These are phyloP conservation scores for Epichloe scottii DNA, from an alignment of 2,329 filamentous ascomycete species.

Conservation along the genomic window DNA sequence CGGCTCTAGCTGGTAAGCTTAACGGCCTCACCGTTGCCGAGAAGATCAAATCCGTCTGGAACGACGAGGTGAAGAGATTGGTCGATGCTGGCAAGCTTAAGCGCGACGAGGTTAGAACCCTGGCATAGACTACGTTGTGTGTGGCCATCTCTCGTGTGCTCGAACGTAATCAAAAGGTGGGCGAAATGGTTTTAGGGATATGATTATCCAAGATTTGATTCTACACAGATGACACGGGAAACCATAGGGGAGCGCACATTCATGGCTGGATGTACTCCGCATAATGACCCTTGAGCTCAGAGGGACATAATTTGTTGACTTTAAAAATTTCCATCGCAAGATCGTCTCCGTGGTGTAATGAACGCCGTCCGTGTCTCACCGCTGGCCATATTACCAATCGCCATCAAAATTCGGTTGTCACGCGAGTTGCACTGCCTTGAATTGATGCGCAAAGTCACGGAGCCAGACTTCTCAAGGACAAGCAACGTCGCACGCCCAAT, in stretches of 20 bases:
- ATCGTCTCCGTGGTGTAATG: too few species aligned
- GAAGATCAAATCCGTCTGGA: conserved; percentile 79
- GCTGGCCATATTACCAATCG: too few species aligned
- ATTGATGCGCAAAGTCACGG: too few species aligned
- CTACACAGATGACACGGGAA: neutral
- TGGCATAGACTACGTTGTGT: conserved; percentile 25
- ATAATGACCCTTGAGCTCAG: neutral
- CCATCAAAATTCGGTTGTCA: too few species aligned
- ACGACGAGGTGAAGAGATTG: conserved; percentile 64
- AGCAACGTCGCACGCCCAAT: too few species aligned
- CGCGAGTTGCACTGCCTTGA: too few species aligned
- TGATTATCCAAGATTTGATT: neutral
- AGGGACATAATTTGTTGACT: neutral
- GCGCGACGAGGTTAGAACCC: conserved; percentile 63
- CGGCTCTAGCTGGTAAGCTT: conserved; percentile 68
- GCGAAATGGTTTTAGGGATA: neutral
- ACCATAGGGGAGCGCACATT: neutral
- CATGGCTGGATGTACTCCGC: neutral
- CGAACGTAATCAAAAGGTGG: neutral
- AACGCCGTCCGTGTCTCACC: too few species aligned
- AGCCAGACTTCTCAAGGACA: too few species aligned
- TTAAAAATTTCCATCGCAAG: too few species aligned
- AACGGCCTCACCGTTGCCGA: conserved; percentile 64
- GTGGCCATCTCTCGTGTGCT: neutral
- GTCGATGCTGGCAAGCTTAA: conserved; percentile 75